Evolutionary conservation across 257 asterid species (phyloP), one percentile per base, ranked within the genome.

Genomic region (Anisodus tanguticus): DNA sequence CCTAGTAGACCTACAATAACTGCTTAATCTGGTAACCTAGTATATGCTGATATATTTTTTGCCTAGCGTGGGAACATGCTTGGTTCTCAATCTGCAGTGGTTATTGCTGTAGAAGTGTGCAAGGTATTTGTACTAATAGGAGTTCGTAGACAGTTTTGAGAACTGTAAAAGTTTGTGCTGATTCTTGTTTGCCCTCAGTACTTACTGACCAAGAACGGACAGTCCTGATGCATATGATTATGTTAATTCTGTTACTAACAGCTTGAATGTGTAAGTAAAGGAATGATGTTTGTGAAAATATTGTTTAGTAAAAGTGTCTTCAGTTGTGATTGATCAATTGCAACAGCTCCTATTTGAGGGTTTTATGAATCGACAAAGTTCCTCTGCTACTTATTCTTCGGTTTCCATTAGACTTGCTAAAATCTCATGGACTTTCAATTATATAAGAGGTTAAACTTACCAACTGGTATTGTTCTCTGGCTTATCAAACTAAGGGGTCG

Each of bases 1-100:
- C 86, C 96, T 37, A 89, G 85, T 83, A 86, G 83, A 86, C 88
- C 94, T 39, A 83, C 90, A 84, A 76, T 90, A 83, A 87, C 91
- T 85, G 91, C 94, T 19, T 89, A 85, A 85, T 82, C 78, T 82
- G 91, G 89, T 89, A 82, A 87, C 31, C 69, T 47, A 66, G 66
- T 55, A 49, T 47, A 72, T 82, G 91, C 88, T 89, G 86, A 91
- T 91, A 88, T 85, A 49, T 86, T 87, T 88, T 88, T 85, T 79
- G 63, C 85, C 85, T 83, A 87, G 91, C 87, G 83, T 87, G 85
- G 88, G 89, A 85, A 89, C 91, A 81, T 85, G 87, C 90, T 81
- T 84, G 80, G 86, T 87, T 87, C 86, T 82, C 87, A 47, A 83
- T 77, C 78, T 85, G 87, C 90, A 82, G 22, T 80, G 86, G 88